A percentile compares a stretch with the other conserved stretches of the same genome.
These are phyloP conservation scores for Antitrichia curtipendula DNA, from an alignment of 225 moss, liverwort and hornwort genomes.

Conservation along the genomic window DNA sequence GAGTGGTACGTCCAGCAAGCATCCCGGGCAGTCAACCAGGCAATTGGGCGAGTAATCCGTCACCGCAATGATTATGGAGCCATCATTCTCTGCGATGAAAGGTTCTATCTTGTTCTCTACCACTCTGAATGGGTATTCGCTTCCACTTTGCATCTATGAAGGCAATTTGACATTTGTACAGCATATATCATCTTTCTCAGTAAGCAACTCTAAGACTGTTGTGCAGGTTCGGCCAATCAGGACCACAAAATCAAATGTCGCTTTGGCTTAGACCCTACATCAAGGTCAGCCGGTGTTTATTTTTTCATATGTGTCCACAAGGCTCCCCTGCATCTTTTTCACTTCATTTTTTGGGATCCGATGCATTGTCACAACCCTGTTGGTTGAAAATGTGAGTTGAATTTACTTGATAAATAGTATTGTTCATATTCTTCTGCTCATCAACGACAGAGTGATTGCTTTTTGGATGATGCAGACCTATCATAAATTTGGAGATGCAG, in stretches of 20 bases:
- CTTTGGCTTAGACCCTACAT: slow-evolving; percentile 96
- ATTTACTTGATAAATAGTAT: not conserved
- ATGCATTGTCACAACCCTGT: not conserved
- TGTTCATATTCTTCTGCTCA: not conserved
- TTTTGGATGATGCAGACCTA: slow-evolving; percentile 50
- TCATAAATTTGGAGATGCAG: slow-evolving; percentile 92
- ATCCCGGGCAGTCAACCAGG: slow-evolving; percentile 96
- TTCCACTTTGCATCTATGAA: not conserved
- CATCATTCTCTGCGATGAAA: slow-evolving; percentile 96
- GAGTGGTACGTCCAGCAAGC: slow-evolving; percentile 99
- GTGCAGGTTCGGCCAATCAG: slow-evolving; percentile 72
- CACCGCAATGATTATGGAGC: slow-evolving; percentile 96
- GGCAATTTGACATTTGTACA: not conserved
- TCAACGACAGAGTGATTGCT: not conserved
- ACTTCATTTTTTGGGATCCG: not conserved
- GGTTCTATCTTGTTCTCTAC: slow-evolving; percentile 19
- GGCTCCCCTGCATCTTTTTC: not conserved
- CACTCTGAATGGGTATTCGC: not conserved
- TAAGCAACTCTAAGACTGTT: not conserved
- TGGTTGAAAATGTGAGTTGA: not conserved
- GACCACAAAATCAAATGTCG: slow-evolving; percentile 90
- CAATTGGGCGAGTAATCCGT: slow-evolving; percentile 92
- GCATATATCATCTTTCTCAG: not conserved
- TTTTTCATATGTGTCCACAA: not conserved
- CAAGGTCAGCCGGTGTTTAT: slow-evolving; percentile 35